Base-by-base conservation (phyloP, 495 filamentous ascomycete species). In the Penicillium malachiteum region DNA sequence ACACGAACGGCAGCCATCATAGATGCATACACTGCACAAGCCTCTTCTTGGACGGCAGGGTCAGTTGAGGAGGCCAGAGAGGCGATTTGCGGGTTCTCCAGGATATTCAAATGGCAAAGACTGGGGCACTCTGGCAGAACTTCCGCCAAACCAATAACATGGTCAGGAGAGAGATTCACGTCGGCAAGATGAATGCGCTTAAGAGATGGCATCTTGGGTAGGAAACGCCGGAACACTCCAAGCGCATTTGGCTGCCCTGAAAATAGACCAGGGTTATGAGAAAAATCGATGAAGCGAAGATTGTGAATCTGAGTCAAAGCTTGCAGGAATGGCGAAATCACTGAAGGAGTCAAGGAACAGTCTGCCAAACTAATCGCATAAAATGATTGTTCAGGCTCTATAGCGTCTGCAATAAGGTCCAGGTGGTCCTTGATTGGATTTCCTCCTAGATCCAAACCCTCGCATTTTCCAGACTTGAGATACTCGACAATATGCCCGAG, bases 381-480 rank as follows among this genome's bases (percentile, higher is more conserved):
- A 3, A 96, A 76, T 0, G 86, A 82, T 35, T 81, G 78, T 5
- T 85, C 77, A 11, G 71, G 70, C n/a, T 82, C 77, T 37, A 96
- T 69, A 14, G 81, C 81, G 14, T 81, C 78, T 1, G 85, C 82
- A 35, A 98, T 70, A 32, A 85, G 72, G 42, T 81, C 78, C n/a
- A 96, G 73, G 55, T 86, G 79, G 32, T 91, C 83, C 55, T 84
- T 73, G 38, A 90, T 72, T 58, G 92, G 83, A 63, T 96, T 97
- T n/a, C 91, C 91, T 35, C 92, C 92, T n/a, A 98, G 71, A 69
- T 97, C 94, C 6, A 98, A 75, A 1, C 91, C 94, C 67, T 96
- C 89, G 58, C 93, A 98, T 40, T 84, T 77, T 0, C 87, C 87
- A 40, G 79, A 80, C 46, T 81, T 78, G 37, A 97, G 66, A 70